phyloP scores from a whole-genome alignment of 305 asterid genomes.

The Coffea humblotiana region DNA sequence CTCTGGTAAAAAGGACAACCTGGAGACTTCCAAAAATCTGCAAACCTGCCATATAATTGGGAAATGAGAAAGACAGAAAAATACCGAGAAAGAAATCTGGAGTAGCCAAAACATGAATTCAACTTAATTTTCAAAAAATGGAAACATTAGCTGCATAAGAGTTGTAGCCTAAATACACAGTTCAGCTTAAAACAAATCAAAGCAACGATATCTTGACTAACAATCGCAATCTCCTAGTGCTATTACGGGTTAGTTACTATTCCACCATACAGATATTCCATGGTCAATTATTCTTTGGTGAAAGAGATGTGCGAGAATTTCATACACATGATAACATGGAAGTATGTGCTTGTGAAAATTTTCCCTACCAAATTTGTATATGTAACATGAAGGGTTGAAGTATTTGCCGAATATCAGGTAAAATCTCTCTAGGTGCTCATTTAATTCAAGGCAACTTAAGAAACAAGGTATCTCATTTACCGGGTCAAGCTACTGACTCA shows the following conservation, averaged over 20 bases:
- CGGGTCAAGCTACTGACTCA: background rate
- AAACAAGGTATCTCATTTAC: background rate
- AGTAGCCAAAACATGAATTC: background rate
- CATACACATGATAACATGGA: background rate
- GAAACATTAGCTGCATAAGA: background rate
- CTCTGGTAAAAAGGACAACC: slow-evolving; percentile 82
- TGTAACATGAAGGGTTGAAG: too few relatives aligned
- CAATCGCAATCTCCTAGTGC: background rate
- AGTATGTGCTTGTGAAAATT: background rate
- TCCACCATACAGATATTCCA: background rate
- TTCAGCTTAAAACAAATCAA: background rate
- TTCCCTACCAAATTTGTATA: background rate
- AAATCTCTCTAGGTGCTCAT: background rate
- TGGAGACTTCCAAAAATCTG: slow-evolving; percentile 92
- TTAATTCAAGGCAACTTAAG: background rate
- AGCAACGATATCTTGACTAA: background rate
- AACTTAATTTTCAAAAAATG: background rate
- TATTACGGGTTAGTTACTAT: background rate
- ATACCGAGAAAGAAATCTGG: background rate
- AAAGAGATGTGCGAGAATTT: background rate
- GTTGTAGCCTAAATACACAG: background rate
- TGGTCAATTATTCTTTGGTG: background rate
- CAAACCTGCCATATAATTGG: background rate
- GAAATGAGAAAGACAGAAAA: background rate
- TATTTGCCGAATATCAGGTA: background rate